Base-by-base conservation (phyloP, 352 stramenopile species). In the Globisporangium solare region DNA sequence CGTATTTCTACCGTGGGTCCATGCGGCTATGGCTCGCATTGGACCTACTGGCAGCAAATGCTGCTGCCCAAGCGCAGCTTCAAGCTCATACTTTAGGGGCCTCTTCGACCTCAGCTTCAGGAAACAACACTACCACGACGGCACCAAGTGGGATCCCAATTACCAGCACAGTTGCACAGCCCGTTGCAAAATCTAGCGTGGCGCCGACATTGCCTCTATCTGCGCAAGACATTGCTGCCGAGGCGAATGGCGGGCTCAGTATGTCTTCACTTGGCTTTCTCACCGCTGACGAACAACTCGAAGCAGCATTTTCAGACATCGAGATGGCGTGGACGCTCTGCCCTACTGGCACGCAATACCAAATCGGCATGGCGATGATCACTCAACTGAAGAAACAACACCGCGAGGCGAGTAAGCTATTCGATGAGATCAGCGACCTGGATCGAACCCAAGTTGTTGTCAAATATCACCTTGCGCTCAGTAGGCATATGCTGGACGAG, bases 301-400 rank as follows among this genome's bases (percentile, higher is more conserved):
- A 89, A 24, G 80, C 83, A 12, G 73, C 80, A 21, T 88, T 88
- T 43, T 76, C 69, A 5, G 83, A 93, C 52, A 83, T 91, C 21
- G 80, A 91, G 54, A 88, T 89, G 75, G 83, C 83, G n/a, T 88
- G 74, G 60, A 79, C 65, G 10, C 56, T 89, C 12, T 68, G 65
- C 5, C 71, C 79, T 3, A 76, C 27, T 12, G 58, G 59, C 0
- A 58, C 64, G 31, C 67, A 75, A 27, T 90, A 87, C 21, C 68
- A 89, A 42, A 71, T 86, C 35, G 78, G 79, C 13, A 81, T 91
- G 72, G 83, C 75, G 11, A 91, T 91, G 80, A 86, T 91, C 51
- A 72, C 66, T 20, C 79, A 91, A 54, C 70, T 93, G 11, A 73
- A 73, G 47, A 60, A 84, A 37, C 63, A 76, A 3, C 66, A 86